Evolutionary conservation across 768 basidiomycete species (phyloP), one percentile per base, ranked within the genome.

Genomic region (Leucogyrophana mollusca): DNA sequence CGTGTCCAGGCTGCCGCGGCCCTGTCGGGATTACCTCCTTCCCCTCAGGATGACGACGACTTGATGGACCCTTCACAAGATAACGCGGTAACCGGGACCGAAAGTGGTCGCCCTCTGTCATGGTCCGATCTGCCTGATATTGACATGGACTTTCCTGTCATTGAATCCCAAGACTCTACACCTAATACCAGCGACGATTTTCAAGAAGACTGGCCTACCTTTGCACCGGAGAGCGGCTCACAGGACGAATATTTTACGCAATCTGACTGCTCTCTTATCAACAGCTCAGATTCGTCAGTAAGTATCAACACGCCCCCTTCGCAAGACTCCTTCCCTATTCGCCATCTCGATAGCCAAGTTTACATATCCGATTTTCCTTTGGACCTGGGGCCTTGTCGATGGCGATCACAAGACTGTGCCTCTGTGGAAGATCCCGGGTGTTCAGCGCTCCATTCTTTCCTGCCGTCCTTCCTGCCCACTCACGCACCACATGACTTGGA

Each of bases 181-280:
- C 32, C 38, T 14, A 54, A 53, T 33, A 55, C 52, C 17, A 30
- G 49, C 50, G 63, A 56, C 18, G 42, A 53, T 21, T 51, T 55
- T 21, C 14, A 42, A 10, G 24, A 56, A 38, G 51, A 56, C 20
- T 47, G 51, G 48, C 10, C 38, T 13, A 54, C 50, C 20, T 54
- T 49, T 33, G 52, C 16, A 21, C 16, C 16, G n/a, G 22, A 18
- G 43, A 14, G 22, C 44, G 40, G 24, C 24, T 45, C 27, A 22
- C 16, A 34, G 17, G 44, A 37, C 21, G 37, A 23, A 25, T 43
- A 27, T 23, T 56, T 38, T 37, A 38, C 20, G 45, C 49, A 49
- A 41, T 59, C 53, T 42, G 52, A 51, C 17, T 43, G 47, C 53
- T 61, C 54, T 47, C 64, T 61, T 64, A 59, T 65, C 56, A 22